These are phyloP conservation scores for Penstemon barbatus DNA, from an alignment of 257 asterid species.

Conservation along the genomic window DNA sequence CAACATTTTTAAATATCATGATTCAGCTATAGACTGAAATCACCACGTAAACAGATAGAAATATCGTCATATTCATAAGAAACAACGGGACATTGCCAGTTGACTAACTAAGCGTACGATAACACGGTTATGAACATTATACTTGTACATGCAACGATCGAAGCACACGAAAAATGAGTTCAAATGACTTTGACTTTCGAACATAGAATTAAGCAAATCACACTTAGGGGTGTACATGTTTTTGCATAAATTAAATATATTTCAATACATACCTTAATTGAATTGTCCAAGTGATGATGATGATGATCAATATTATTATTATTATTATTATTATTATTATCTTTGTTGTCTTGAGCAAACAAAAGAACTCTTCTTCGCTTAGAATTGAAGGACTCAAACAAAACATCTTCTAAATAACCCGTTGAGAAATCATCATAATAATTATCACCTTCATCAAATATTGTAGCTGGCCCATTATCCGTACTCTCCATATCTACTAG, in stretches of 20 bases:
- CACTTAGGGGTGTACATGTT: no score
- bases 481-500: slow-evolving; percentile 24
- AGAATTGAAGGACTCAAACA: slow-evolving; percentile 59
- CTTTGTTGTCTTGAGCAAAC: slow-evolving; percentile 30
- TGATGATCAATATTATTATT: not conserved
- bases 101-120: no score
- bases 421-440: slow-evolving; percentile 50
- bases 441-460: not conserved
- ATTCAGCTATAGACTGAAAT: no score
- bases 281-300: slow-evolving; percentile 23
- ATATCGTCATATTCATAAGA: no score
- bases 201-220: no score
- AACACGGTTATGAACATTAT: not conserved
- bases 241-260: no score
- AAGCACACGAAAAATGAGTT: not conserved
- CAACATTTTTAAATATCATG: no score
- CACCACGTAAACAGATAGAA: no score
- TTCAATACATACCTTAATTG: slow-evolving; percentile 13
- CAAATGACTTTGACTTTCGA: no score
- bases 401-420: slow-evolving; percentile 89
- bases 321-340: not conserved
- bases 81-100: no score
- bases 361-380: slow-evolving; percentile 61
- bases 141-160: not conserved
- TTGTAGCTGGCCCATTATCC: not conserved